These are phyloP conservation scores for Salix caprea DNA, from an alignment of 345 rosid genomes.

Conservation along the genomic window DNA sequence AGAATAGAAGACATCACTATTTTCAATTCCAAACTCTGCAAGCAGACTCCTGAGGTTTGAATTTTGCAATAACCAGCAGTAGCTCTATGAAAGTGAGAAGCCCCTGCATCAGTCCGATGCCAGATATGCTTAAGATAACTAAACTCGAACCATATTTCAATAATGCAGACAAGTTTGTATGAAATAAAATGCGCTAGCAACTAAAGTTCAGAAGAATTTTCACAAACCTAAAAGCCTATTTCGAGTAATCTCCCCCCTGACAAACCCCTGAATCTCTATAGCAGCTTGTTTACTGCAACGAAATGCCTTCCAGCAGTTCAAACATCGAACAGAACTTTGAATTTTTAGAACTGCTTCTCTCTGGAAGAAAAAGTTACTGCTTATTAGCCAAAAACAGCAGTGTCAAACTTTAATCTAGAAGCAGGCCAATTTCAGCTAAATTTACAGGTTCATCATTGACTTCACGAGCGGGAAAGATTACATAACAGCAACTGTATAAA, in stretches of 20 bases:
- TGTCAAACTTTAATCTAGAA: constrained; percentile 1
- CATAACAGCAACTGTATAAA: no score
- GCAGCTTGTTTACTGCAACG: constrained; percentile 47
- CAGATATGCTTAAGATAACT: constrained; percentile 9
- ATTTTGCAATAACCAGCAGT: constrained; percentile 5
- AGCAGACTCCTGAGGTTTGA: constrained; percentile 16
- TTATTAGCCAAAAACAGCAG: constrained; percentile 57
- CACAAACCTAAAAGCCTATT: constrained; percentile 53
- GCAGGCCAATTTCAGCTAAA: no score
- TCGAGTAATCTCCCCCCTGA: constrained; percentile 48
- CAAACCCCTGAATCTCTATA: constrained; percentile 48
- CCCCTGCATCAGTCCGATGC: constrained; percentile 35
- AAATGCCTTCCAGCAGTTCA: constrained; percentile 32
- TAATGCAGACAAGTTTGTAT: not conserved
- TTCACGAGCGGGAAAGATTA: no score
- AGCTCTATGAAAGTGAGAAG: constrained; percentile 28
- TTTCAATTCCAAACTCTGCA: constrained; percentile 28
- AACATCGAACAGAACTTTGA: constrained; percentile 50
- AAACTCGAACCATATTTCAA: constrained; percentile 1
- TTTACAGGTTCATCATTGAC: no score
- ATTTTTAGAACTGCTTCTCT: constrained; percentile 48
- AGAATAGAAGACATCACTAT: constrained; percentile 36
- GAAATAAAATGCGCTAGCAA: constrained; percentile 7
- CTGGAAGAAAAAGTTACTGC: constrained; percentile 39
- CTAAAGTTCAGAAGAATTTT: constrained; percentile 3